Evolutionary conservation across 805 yeast species (phyloP).

Genomic region (Candida hispaniensis): DNA sequence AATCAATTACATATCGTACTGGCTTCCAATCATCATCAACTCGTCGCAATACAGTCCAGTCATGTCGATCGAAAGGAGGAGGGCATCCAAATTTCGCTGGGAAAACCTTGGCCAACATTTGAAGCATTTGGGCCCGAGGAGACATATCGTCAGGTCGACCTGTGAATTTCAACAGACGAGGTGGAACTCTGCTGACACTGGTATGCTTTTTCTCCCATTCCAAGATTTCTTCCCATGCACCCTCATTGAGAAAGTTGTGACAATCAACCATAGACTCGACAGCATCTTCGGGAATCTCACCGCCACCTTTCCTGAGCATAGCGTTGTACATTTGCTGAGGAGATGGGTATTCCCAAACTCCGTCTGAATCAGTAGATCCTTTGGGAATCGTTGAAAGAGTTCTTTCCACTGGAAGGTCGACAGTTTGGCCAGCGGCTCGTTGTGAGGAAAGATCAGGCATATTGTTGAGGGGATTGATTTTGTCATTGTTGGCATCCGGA

Average conservation of each 20-base stretch:
- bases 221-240: slow-evolving; percentile 91
- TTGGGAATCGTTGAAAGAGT: slow-evolving; percentile 79
- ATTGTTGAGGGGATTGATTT: slow-evolving; percentile 71
- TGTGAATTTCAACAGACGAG: slow-evolving; percentile 74
- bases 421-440: slow-evolving; percentile 67
- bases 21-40: slow-evolving; percentile 44
- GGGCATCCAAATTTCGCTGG: slow-evolving; percentile 63
- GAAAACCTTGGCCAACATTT: slow-evolving; percentile 53
- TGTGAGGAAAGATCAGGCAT: slow-evolving; percentile 72
- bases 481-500: slow-evolving; percentile 26
- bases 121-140: slow-evolving; percentile 71
- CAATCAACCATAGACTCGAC: slow-evolving; percentile 95
- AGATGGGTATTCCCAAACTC: slow-evolving; percentile 97
- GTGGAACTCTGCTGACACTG: slow-evolving; percentile 42
- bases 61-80: slow-evolving; percentile 97
- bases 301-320: slow-evolving; percentile 88
- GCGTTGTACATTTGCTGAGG: slow-evolving; percentile 99
- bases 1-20: slow-evolving; percentile 89
- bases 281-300: slow-evolving; percentile 84
- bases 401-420: slow-evolving; percentile 72
- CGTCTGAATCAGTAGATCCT: slow-evolving; percentile 52
- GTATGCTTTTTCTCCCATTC: slow-evolving; percentile 81
- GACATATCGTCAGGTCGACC: slow-evolving; percentile 84
- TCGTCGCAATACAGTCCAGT: slow-evolving; percentile 87
- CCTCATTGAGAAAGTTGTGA: slow-evolving; percentile 92